A percentile compares a stretch with the other conserved stretches of the same genome.
phyloP scores from a whole-genome alignment of 1,284 basidiomycete genomes.

The Hypsizygus ulmarius region DNA sequence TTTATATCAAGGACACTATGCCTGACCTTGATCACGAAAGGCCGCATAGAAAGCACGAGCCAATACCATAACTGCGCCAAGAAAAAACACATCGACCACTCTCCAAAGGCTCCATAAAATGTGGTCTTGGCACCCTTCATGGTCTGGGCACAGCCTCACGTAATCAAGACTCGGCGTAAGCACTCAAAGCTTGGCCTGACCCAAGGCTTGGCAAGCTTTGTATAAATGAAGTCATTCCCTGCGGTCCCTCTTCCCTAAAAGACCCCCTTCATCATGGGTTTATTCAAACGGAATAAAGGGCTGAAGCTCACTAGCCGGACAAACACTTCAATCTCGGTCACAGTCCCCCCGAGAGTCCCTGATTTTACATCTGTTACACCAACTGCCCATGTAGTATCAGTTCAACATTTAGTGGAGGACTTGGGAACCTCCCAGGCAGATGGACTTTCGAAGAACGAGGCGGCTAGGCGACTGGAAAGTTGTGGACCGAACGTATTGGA shows the following conservation, averaged over 20 bases:
- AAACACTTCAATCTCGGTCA: conserved; percentile 31
- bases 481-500: conserved; percentile 35
- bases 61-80: too few relatives aligned
- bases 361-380: conserved; percentile 29
- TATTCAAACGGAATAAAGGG: conserved; percentile 13
- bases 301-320: conserved; percentile 29
- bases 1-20: too few relatives aligned
- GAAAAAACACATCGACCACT: too few relatives aligned
- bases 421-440: conserved; percentile 29
- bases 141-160: too few relatives aligned
- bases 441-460: conserved; percentile 36
- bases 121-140: too few relatives aligned
- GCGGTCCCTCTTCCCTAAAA: not conserved
- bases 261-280: conserved; percentile 12
- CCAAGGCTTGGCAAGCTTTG: too few relatives aligned
- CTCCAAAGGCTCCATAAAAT: too few relatives aligned
- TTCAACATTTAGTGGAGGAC: conserved; percentile 27
- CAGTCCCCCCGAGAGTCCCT: conserved; percentile 29
- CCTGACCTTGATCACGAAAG: too few relatives aligned
- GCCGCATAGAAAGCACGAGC: too few relatives aligned
- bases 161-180: too few relatives aligned
- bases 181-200: too few relatives aligned
- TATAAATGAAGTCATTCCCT: too few relatives aligned
- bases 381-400: conserved; percentile 29
- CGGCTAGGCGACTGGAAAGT: conserved; percentile 28